Evolutionary conservation across 2,329 filamentous ascomycete genomes (phyloP).

Genomic region (Aspergillus novofumigatus): DNA sequence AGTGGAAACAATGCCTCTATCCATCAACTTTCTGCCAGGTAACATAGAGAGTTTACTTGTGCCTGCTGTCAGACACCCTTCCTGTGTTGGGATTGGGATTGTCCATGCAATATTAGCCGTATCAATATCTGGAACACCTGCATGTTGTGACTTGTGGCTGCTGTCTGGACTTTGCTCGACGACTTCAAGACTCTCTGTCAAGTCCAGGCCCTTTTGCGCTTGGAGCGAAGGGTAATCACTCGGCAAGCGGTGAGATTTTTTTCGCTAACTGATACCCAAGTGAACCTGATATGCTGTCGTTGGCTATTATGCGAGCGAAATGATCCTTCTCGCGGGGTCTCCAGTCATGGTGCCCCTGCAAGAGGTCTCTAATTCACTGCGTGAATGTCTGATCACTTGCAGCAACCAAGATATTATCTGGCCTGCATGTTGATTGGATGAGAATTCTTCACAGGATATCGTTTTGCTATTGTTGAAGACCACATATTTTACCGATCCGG

Average conservation of each 20-base stretch:
- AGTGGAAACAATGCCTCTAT: neutral
- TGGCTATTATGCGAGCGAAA: neutral
- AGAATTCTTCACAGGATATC: neutral
- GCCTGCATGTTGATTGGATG: neutral
- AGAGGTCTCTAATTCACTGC: neutral
- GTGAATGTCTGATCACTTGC: constrained; percentile 1
- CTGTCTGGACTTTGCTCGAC: neutral
- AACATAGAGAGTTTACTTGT: neutral
- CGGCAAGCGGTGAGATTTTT: neutral
- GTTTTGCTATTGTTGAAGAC: neutral
- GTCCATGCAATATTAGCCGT: neutral
- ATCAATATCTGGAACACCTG: neutral
- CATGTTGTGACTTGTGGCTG: neutral
- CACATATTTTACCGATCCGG: neutral
- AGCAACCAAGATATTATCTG: neutral
- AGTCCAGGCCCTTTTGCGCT: neutral
- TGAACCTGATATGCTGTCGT: neutral
- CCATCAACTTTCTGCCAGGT: neutral
- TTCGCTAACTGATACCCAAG: neutral
- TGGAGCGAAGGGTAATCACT: neutral
- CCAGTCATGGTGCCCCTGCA: neutral
- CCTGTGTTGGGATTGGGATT: neutral
- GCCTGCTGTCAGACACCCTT: neutral
- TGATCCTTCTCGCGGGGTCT: neutral
- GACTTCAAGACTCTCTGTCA: neutral